Percentiles rank a stretch among this genome's conserved stretches.
These are phyloP conservation scores for Pseudogymnoascus verrucosus DNA, from an alignment of 2,329 filamentous ascomycete genomes.

Conservation along the genomic window DNA sequence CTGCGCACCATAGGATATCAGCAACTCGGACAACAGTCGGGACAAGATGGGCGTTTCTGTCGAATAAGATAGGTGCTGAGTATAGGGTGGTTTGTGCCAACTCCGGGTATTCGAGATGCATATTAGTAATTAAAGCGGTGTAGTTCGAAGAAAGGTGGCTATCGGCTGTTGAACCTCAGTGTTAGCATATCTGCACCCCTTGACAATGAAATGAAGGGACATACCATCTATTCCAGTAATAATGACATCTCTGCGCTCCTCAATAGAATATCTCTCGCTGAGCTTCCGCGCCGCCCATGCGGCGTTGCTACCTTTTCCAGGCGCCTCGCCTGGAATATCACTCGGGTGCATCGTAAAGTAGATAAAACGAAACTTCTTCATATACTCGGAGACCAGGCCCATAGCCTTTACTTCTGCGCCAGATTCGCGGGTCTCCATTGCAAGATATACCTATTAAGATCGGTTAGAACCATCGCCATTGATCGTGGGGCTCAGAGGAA, in stretches of 20 bases:
- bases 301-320: conserved; percentile 68
- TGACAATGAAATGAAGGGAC: conserved; percentile 23
- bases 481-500: background rate
- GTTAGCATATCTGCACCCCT: conserved; percentile 1
- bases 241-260: conserved; percentile 51
- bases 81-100: conserved; percentile 58
- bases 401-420: conserved; percentile 54
- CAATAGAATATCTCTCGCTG: conserved; percentile 50
- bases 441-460: conserved; percentile 54
- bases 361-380: conserved; percentile 57
- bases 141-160: conserved; percentile 63
- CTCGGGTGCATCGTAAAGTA: conserved; percentile 60
- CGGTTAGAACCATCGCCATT: background rate
- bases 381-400: conserved; percentile 53
- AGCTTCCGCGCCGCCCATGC: conserved; percentile 62
- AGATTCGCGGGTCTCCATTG: conserved; percentile 63
- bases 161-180: conserved; percentile 44
- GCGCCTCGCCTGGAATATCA: conserved; percentile 58
- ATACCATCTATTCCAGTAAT: conserved; percentile 67
- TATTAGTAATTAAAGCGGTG: conserved; percentile 54
- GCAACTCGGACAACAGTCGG: conserved; percentile 62
- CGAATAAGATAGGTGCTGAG: conserved; percentile 63
- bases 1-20: conserved; percentile 64
- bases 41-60: conserved; percentile 62
- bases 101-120: conserved; percentile 53